A percentile compares a stretch with the other conserved stretches of the same genome.
These are phyloP conservation scores for Passiflora organensis DNA, from an alignment of 345 rosid genomes.

Conservation along the genomic window DNA sequence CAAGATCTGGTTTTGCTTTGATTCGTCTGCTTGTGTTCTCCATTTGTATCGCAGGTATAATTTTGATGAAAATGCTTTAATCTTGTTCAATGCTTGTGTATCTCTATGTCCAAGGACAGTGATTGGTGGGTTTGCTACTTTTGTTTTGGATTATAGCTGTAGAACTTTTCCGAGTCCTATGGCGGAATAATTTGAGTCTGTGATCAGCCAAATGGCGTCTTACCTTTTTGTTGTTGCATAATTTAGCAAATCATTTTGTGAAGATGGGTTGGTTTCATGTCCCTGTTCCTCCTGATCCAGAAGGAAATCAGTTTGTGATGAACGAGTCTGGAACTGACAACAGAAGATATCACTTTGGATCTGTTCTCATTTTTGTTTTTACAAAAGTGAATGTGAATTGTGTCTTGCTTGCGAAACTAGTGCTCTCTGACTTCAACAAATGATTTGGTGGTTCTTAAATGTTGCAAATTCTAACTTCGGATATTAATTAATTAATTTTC, in stretches of 20 bases:
- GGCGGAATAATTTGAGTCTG: too few species aligned
- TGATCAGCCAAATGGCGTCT: too few species aligned
- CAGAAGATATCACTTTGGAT: conserved; percentile 6
- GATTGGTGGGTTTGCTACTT: too few species aligned
- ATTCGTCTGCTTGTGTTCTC: conserved; percentile 7
- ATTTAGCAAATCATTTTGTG: conserved; percentile 2
- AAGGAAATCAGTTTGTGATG: background rate
- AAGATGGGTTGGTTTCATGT: conserved; percentile 2
- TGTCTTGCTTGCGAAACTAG: conserved; percentile 1
- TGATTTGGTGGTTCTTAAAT: background rate
- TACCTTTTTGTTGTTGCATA: background rate
- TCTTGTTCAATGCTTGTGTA: too few species aligned
- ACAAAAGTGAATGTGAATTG: background rate
- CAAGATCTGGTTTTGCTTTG: conserved; percentile 23
- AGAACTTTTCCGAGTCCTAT: too few species aligned
- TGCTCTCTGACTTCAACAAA: background rate
- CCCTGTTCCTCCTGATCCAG: background rate
- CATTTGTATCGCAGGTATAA: conserved; percentile 16
- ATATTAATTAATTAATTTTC: background rate
- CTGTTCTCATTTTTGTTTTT: conserved; percentile 4
- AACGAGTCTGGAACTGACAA: background rate
- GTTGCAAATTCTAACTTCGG: background rate
- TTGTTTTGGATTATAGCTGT: too few species aligned
- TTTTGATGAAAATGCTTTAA: conserved; percentile 7
- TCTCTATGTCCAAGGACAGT: too few species aligned